Base-by-base conservation (phyloP, 2,329 filamentous ascomycete genomes). In the Ampelomyces quisqualis region DNA sequence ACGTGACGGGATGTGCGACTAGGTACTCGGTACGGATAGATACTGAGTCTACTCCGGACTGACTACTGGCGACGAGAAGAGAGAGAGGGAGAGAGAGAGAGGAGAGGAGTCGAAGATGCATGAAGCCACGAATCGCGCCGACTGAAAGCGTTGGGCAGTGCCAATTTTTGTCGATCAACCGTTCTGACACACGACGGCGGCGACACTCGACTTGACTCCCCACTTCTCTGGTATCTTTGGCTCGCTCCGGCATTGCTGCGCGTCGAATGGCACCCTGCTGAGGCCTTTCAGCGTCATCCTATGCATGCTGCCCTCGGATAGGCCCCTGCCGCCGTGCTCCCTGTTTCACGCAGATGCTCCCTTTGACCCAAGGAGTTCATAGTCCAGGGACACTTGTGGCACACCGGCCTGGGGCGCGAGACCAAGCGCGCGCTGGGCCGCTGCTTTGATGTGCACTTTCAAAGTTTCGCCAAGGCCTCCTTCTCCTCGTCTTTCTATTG, bases 141-240 rank as follows among this genome's bases (percentile, higher is more conserved):
- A n/a, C n/a, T n/a, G n/a, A n/a, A n/a, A n/a, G n/a, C n/a, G n/a
- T n/a, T n/a, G n/a, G n/a, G n/a, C n/a, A n/a, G n/a, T n/a, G n/a
- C n/a, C n/a, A n/a, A n/a, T n/a, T n/a, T n/a, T n/a, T n/a, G 34
- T 37, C 29, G 34, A 37, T 37, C 34, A 10, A n/a, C 34, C 9
- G 33, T 22, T 24, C 27, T 35, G 33, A 38, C 35, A n/a, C 23
- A 14, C 15, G 9, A 14, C 13, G 10, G 24, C 20, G 21, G 8
- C 21, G 10, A 29, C 33, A 21, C 33, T 20, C 32, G 29, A 35
- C 22, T 35, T 38, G 43, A 38, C 45, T 38, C 38, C 38, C 30
- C 28, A 22, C 14, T 34, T 14, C 35, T 38, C 45, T 33, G 34
- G 45, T 54, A 47, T 51, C 43, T 50, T 47, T 50, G 43, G 41